Base-by-base conservation (phyloP, 2,329 filamentous ascomycete species). In the Biscogniauxia sp. region DNA sequence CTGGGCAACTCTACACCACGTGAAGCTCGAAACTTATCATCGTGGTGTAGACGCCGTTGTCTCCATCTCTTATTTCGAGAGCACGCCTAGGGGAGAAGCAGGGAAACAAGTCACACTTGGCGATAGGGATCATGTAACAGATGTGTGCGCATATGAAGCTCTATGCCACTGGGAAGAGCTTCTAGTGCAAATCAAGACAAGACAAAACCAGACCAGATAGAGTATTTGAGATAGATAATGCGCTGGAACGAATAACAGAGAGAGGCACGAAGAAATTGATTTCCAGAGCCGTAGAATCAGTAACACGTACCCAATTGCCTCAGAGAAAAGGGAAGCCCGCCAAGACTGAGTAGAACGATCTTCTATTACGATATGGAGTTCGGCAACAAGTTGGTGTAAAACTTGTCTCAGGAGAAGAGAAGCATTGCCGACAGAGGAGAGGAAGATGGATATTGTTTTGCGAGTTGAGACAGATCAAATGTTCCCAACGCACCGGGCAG, bases 221-320 rank as follows among this genome's bases (percentile, higher is more conserved):
- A 45, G 2, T 13, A 45, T 45, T 15, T 6, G 15, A 17, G 2
- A 45, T n/a, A 23, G 26, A 7, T n/a, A 28, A 28, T 45, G 37
- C 37, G 37, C 13, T n/a, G 37, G 15, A 45, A 45, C 37, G 28
- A 45, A 11, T 45, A 32, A 23, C 20, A 49, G 15, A 52, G 23
- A 52, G 23, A 51, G 62, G 59, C 62, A 61, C 55, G 49, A 64
- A 62, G 53, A 62, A 2, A 45, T 20, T 6, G 53, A 57, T 53
- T 20, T 49, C 26, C 20, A 28, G 53, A 56, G 37, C 51, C 17
- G 20, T 59, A 45, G 15, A 63, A 61, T 59, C 23, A 28, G 55
- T 56, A 52, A n/a, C 61, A 66, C 64, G 52, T 66, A 66, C 64
- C 64, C 51, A 57, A 61, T 60, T 64, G 55, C 56, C 55, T 25